Conservation (phyloP, 805 yeast genomes). For the Kazachstania africana region DNA sequence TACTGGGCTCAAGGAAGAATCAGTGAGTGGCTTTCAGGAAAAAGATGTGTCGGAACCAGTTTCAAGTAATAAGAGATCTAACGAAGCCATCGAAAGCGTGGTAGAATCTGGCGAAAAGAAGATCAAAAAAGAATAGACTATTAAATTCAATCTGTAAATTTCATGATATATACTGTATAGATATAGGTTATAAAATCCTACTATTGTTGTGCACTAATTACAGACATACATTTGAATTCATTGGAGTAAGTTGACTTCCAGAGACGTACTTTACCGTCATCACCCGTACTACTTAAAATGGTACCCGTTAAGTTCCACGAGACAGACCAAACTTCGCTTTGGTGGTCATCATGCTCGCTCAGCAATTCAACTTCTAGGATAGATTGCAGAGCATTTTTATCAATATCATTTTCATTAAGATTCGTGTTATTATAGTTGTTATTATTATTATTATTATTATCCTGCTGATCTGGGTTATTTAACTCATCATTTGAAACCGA, state of each 20-base stretch:
- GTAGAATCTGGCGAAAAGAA: no score
- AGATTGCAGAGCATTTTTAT: conserved; percentile 1
- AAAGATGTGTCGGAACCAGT: no score
- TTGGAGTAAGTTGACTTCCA: conserved; percentile 85
- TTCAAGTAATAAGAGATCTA: no score
- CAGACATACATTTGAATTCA: conserved; percentile 87
- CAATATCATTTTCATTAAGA: neutral
- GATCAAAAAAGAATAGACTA: no score
- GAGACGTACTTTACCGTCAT: conserved; percentile 81
- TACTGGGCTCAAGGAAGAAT: no score
- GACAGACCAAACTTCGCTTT: conserved; percentile 91
- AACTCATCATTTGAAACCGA: neutral
- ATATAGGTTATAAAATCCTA: neutral
- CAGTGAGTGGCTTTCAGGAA: no score
- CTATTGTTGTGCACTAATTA: conserved; percentile 42
- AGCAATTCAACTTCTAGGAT: conserved; percentile 41
- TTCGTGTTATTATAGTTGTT: no score
- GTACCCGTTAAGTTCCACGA: conserved; percentile 94
- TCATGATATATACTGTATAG: no score
- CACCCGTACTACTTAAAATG: conserved; percentile 85
- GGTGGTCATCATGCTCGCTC: conserved; percentile 64
- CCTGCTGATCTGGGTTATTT: neutral
- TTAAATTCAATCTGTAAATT: no score
- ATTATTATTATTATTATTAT: neutral
- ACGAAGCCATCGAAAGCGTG: no score